These are phyloP conservation scores for Persicaria tinctoria DNA, from an alignment of 148 eudicot species.

Conservation along the genomic window DNA sequence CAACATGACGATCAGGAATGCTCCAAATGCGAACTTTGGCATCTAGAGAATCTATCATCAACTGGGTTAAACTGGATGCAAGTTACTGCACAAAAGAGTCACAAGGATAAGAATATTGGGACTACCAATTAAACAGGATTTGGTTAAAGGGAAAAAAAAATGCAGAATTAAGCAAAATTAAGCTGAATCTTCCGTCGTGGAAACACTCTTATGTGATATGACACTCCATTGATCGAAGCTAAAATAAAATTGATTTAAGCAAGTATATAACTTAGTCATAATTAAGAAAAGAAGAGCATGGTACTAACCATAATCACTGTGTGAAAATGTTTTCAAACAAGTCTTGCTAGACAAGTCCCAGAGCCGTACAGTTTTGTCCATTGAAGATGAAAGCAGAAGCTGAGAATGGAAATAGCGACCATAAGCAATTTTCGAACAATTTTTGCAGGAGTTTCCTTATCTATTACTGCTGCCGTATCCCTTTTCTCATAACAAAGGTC, in stretches of 20 bases:
- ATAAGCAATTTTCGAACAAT: slow-evolving; percentile 17
- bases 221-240: neutral
- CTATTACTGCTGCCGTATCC: neutral
- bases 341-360: slow-evolving; percentile 84
- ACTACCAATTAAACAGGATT: slow-evolving; percentile 1
- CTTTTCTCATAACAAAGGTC: neutral
- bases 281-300: neutral
- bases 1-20: slow-evolving; percentile 86
- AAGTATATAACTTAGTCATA: neutral
- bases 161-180: neutral
- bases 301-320: slow-evolving; percentile 91
- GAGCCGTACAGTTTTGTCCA: slow-evolving; percentile 97
- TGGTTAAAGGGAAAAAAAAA: neutral
- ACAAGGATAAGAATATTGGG: neutral
- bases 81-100: slow-evolving; percentile 49
- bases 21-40: slow-evolving; percentile 96
- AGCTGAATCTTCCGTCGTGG: neutral
- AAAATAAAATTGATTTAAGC: neutral
- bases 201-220: neutral
- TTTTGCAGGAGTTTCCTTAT: neutral
- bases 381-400: slow-evolving; percentile 97
- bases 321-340: slow-evolving; percentile 90
- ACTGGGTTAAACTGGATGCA: slow-evolving; percentile 97
- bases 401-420: slow-evolving; percentile 30
- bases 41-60: slow-evolving; percentile 84